Conservation (phyloP, 805 yeast genomes). For the Saccharomycopsis fermentans region DNA sequence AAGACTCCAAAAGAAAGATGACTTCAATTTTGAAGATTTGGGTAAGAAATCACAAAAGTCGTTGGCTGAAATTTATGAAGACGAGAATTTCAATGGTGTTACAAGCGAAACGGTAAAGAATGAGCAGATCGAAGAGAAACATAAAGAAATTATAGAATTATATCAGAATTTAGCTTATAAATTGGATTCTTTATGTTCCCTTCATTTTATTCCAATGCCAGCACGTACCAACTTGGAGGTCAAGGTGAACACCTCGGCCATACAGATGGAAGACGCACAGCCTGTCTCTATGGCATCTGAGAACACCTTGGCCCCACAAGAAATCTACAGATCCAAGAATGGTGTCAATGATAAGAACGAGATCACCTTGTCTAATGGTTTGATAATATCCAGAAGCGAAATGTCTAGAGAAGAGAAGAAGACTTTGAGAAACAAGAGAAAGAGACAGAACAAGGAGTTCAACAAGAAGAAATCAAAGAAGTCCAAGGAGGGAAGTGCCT, state of each 20-base stretch:
- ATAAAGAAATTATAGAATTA: constrained; percentile 63
- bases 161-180: constrained; percentile 55
- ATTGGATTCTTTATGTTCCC: constrained; percentile 85
- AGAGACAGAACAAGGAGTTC: constrained; percentile 26
- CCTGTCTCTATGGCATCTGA: constrained; percentile 73
- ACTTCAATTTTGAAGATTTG: constrained; percentile 45
- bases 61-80: constrained; percentile 86
- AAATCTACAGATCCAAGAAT: constrained; percentile 51
- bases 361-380: constrained; percentile 65
- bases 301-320: constrained; percentile 87
- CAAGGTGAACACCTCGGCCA: constrained; percentile 72
- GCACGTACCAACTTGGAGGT: constrained; percentile 70
- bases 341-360: constrained; percentile 40
- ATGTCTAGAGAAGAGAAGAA: constrained; percentile 77
- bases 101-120: constrained; percentile 39
- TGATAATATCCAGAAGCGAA: constrained; percentile 73
- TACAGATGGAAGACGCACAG: constrained; percentile 93
- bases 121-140: constrained; percentile 62
- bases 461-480: constrained; percentile 26
- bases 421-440: constrained; percentile 75
- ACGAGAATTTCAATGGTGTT: constrained; percentile 50
- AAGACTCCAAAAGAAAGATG: constrained; percentile 33
- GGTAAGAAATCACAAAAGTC: constrained; percentile 82
- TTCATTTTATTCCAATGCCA: constrained; percentile 89
- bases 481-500: constrained; percentile 42